A percentile compares a stretch with the other conserved stretches of the same genome.
Conservation (phyloP, 768 basidiomycete genomes). For the Coprinopsis strossmayeri region DNA sequence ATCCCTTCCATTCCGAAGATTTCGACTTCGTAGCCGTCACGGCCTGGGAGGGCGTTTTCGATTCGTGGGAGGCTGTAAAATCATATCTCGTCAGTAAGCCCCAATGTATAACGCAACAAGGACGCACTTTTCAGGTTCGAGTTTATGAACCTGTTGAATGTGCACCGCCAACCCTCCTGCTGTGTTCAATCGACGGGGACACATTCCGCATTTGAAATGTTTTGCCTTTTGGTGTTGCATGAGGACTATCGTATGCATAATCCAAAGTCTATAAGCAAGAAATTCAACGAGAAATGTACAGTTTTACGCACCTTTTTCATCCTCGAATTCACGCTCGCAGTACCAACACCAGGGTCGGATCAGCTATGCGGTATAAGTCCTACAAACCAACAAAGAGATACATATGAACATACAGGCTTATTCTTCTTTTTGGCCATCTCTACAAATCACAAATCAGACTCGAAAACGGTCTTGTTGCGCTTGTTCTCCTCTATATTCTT, state of each 20-base stretch:
- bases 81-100: too few species aligned
- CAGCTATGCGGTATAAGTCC: slow-evolving; percentile 36
- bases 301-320: slow-evolving; percentile 91
- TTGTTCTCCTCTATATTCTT: too few species aligned
- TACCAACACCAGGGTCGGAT: slow-evolving; percentile 98
- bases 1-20: slow-evolving; percentile 99
- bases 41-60: slow-evolving; percentile 92
- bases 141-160: slow-evolving; percentile 97
- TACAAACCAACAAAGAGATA: not conserved
- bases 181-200: slow-evolving; percentile 91
- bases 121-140: slow-evolving; percentile 87
- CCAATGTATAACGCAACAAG: not conserved
- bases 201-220: slow-evolving; percentile 97
- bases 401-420: slow-evolving; percentile 35
- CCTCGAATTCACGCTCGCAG: slow-evolving; percentile 98
- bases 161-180: slow-evolving; percentile 98
- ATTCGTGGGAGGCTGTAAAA: slow-evolving; percentile 73
- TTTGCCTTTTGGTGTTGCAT: slow-evolving; percentile 99
- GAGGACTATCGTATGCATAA: slow-evolving; percentile 59
- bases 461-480: too few species aligned
- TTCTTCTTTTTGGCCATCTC: slow-evolving; percentile 56
- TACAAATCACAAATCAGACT: too few species aligned
- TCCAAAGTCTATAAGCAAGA: not conserved
- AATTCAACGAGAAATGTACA: too few species aligned
- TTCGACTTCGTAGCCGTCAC: slow-evolving; percentile 97